Conservation (phyloP, 2,329 filamentous ascomycete genomes). For the Ophiosphaerella korrae region DNA sequence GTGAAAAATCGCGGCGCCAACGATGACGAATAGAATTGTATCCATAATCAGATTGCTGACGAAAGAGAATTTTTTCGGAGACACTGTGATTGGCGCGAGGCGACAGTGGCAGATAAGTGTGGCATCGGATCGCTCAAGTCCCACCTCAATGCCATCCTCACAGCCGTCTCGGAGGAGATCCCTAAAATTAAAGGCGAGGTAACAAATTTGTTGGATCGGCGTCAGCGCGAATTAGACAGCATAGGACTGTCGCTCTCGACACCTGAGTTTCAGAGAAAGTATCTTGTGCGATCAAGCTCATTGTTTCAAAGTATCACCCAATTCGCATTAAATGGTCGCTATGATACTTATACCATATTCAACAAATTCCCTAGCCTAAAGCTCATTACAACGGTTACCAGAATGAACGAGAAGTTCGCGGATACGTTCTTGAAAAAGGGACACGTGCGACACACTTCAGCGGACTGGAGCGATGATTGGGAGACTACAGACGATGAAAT, state of each 20-base stretch:
- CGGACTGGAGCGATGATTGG: not conserved
- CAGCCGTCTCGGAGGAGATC: constrained; percentile 53
- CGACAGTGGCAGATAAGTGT: constrained; percentile 10
- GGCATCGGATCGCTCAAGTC: constrained; percentile 50
- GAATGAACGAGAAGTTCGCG: constrained; percentile 12
- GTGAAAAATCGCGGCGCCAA: constrained; percentile 39
- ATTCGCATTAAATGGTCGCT: constrained; percentile 9
- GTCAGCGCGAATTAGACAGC: constrained; percentile 5
- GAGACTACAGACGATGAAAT: not conserved
- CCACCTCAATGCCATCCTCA: constrained; percentile 51
- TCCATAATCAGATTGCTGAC: constrained; percentile 27
- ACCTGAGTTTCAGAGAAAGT: constrained; percentile 10
- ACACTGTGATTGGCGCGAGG: constrained; percentile 4
- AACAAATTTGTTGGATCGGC: not conserved
- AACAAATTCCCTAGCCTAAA: constrained; percentile 4
- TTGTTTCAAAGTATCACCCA: constrained; percentile 9
- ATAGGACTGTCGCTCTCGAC: constrained; percentile 8
- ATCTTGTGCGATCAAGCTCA: constrained; percentile 3
- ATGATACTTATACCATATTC: constrained; percentile 8
- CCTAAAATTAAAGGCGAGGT: constrained; percentile 44
- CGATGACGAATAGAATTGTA: constrained; percentile 17
- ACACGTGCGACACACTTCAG: constrained; percentile 6
- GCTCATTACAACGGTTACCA: constrained; percentile 11
- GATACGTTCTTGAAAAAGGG: constrained; percentile 10
- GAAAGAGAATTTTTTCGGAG: constrained; percentile 46